Percentiles rank a stretch among this genome's conserved stretches.
Conservation (phyloP, 768 basidiomycete species). For the Dentipellis sp. region DNA sequence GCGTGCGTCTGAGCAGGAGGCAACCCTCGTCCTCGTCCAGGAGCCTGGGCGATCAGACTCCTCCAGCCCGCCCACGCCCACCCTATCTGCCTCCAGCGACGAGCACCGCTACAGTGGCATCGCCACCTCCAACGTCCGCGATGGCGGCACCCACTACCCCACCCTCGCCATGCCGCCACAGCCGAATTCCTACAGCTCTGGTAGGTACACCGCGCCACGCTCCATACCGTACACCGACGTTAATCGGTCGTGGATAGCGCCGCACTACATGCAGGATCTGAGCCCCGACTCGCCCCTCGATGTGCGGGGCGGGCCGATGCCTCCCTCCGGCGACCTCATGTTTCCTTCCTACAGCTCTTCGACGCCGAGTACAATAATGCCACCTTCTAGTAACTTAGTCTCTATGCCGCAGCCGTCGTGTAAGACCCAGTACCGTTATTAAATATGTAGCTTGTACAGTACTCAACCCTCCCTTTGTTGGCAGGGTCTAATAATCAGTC, state of each 20-base stretch:
- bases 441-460: conserved; percentile 59
- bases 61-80: conserved; percentile 33
- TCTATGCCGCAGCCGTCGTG: conserved; percentile 34
- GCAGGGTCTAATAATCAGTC: conserved; percentile 31
- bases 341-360: conserved; percentile 14
- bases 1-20: conserved; percentile 45
- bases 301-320: background rate
- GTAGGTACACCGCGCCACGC: conserved; percentile 5
- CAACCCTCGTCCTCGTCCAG: conserved; percentile 42
- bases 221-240: conserved; percentile 12
- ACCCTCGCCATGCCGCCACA: conserved; percentile 16
- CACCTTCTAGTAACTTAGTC: conserved; percentile 45
- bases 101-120: conserved; percentile 25
- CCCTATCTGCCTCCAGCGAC: conserved; percentile 35
- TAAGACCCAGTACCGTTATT: conserved; percentile 69
- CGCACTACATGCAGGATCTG: background rate
- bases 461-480: conserved; percentile 52
- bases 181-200: conserved; percentile 11
- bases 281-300: background rate
- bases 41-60: conserved; percentile 26
- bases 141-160: conserved; percentile 18
- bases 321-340: conserved; percentile 10
- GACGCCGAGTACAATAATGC: conserved; percentile 28
- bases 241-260: background rate
- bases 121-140: conserved; percentile 23